Conservation (phyloP, 2,329 filamentous ascomycete species). For the Pestalotiopsis sp. region DNA sequence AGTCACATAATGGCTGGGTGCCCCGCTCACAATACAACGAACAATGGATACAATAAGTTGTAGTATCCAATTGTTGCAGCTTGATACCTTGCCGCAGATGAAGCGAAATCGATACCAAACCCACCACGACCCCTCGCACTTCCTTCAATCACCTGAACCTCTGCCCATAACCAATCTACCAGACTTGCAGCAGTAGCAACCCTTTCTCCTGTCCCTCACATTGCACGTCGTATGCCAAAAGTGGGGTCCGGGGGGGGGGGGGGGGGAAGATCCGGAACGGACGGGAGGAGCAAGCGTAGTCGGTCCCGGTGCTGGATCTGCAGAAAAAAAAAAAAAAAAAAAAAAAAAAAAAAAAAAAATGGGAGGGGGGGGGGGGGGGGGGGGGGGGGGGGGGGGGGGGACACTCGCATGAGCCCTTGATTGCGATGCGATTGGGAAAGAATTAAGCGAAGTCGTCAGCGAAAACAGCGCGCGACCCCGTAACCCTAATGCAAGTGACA, state of each 20-base stretch:
- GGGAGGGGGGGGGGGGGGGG: too few species aligned
- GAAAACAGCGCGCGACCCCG: not conserved
- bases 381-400: not conserved
- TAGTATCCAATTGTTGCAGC: not conserved
- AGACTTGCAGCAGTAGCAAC: not conserved
- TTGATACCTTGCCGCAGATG: constrained; percentile 6
- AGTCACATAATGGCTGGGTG: not conserved
- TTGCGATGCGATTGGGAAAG: constrained; percentile 6
- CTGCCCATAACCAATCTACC: not conserved
- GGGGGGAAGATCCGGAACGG: too few species aligned
- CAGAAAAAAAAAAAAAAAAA: too few species aligned
- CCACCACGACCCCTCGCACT: not conserved
- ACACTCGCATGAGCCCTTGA: not conserved
- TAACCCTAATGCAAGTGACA: constrained; percentile 1
- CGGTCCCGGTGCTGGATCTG: too few species aligned
- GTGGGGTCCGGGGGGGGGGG: not conserved
- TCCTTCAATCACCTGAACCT: not conserved
- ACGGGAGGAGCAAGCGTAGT: too few species aligned
- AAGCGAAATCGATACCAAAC: constrained; percentile 5
- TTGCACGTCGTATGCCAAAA: not conserved
- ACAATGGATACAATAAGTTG: not conserved
- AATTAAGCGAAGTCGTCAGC: constrained; percentile 2
- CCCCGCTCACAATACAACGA: constrained; percentile 3
- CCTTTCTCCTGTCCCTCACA: constrained; percentile 1
- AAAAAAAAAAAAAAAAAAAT: too few species aligned